Conservation (phyloP, 1,139 yeast species). For the Lodderomyces pseudojiufengensis region DNA sequence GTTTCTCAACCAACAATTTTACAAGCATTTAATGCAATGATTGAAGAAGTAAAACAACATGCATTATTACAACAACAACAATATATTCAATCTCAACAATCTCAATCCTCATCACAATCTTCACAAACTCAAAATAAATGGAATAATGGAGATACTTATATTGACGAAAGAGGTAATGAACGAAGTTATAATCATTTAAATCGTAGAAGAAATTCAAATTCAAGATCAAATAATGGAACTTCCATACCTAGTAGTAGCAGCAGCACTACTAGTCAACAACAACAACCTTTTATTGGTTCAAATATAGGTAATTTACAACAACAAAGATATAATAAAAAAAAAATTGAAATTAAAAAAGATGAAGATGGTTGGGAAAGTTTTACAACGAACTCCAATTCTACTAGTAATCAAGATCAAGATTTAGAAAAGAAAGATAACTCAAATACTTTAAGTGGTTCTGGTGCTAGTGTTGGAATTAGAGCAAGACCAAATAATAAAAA, state of each 20-base stretch:
- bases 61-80: constrained; percentile 16
- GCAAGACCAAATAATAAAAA: constrained; percentile 71
- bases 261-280: no score
- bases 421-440: constrained; percentile 36
- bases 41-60: constrained; percentile 58
- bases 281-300: no score
- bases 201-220: constrained; percentile 59
- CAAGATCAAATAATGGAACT: constrained; percentile 17
- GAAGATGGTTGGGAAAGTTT: constrained; percentile 83
- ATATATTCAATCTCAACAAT: constrained; percentile 29
- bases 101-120: constrained; percentile 12
- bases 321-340: constrained; percentile 56
- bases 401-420: no score
- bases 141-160: constrained; percentile 46
- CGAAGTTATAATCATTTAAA: constrained; percentile 48
- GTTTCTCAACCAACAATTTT: constrained; percentile 62
- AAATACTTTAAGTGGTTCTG: neutral
- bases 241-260: no score
- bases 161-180: constrained; percentile 47
- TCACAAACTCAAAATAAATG: constrained; percentile 20
- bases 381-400: constrained; percentile 21
- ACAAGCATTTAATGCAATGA: constrained; percentile 60
- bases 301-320: constrained; percentile 19
- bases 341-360: constrained; percentile 52
- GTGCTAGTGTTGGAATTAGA: constrained; percentile 31